Evolutionary conservation across 352 stramenopile genomes (phyloP).

Genomic region (Plasmopara halstedii): DNA sequence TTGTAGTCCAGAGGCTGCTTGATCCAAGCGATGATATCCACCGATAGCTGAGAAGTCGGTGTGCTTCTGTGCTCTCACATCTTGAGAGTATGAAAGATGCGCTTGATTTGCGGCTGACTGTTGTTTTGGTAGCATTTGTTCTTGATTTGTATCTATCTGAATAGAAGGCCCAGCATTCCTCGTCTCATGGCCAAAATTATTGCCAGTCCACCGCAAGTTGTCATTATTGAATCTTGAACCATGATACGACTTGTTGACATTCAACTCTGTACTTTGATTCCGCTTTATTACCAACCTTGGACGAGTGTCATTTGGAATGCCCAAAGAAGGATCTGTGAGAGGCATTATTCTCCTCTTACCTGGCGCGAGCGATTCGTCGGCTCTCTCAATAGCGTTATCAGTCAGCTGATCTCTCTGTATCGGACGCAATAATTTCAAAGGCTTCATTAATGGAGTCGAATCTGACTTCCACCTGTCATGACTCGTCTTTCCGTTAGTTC

Average conservation of each 20-base stretch:
- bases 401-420: neutral
- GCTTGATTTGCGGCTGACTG: neutral
- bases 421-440: neutral
- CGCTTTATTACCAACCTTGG: no score
- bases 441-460: neutral
- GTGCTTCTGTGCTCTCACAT: neutral
- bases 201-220: slow-evolving; percentile 1
- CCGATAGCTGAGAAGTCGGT: neutral
- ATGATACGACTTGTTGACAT: slow-evolving; percentile 9
- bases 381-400: neutral
- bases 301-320: neutral
- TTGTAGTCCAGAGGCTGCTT: neutral
- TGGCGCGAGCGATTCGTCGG: slow-evolving; percentile 1
- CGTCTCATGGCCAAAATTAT: neutral
- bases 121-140: slow-evolving; percentile 1
- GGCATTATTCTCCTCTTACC: no score
- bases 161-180: neutral
- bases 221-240: slow-evolving; percentile 11
- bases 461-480: neutral
- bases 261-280: slow-evolving; percentile 1
- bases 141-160: slow-evolving; percentile 11
- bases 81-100: slow-evolving; percentile 5
- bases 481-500: neutral
- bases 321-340: no score
- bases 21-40: neutral